Evolutionary conservation across 148 eudicot genomes (phyloP).

Genomic region (Hydrangea macrophylla): DNA sequence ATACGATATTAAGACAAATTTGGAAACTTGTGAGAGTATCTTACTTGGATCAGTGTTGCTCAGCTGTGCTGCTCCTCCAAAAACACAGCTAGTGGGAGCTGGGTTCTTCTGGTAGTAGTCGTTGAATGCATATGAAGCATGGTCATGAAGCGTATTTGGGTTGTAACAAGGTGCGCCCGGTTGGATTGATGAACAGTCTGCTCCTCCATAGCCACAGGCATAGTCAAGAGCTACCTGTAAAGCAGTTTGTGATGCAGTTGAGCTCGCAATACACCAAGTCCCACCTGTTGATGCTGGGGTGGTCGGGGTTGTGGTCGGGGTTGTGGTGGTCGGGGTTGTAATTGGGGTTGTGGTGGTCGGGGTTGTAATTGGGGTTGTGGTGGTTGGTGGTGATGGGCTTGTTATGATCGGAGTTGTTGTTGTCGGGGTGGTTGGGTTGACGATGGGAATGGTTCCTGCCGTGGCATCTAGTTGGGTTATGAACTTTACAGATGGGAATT

Average conservation of each 20-base stretch:
- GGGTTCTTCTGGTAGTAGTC: slow-evolving; percentile 94
- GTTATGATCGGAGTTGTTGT: slow-evolving; percentile 35
- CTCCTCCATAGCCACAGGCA: slow-evolving; percentile 95
- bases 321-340: slow-evolving; percentile 19
- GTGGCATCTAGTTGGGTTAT: slow-evolving; percentile 30
- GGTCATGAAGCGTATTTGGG: slow-evolving; percentile 67
- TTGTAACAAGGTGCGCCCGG: slow-evolving; percentile 64
- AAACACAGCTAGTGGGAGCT: slow-evolving; percentile 76
- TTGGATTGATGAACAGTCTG: slow-evolving; percentile 86
- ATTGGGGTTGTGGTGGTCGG: slow-evolving; percentile 20
- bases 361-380: slow-evolving; percentile 31
- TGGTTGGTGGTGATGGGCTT: slow-evolving; percentile 16
- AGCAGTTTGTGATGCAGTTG: slow-evolving; percentile 67
- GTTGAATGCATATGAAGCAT: slow-evolving; percentile 92
- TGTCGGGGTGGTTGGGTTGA: slow-evolving; percentile 48
- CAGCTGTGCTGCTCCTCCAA: slow-evolving; percentile 85
- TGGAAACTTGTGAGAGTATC: slow-evolving; percentile 6
- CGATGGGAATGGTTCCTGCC: slow-evolving; percentile 33
- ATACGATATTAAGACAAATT: not conserved
- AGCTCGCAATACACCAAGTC: slow-evolving; percentile 86
- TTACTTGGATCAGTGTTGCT: slow-evolving; percentile 84
- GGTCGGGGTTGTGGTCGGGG: slow-evolving; percentile 33
- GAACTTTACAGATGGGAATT: slow-evolving; percentile 20
- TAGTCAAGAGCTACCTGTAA: slow-evolving; percentile 92
- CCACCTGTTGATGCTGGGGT: slow-evolving; percentile 53